Evolutionary conservation across 1,139 yeast species (phyloP).

Genomic region (Candida smagusa): DNA sequence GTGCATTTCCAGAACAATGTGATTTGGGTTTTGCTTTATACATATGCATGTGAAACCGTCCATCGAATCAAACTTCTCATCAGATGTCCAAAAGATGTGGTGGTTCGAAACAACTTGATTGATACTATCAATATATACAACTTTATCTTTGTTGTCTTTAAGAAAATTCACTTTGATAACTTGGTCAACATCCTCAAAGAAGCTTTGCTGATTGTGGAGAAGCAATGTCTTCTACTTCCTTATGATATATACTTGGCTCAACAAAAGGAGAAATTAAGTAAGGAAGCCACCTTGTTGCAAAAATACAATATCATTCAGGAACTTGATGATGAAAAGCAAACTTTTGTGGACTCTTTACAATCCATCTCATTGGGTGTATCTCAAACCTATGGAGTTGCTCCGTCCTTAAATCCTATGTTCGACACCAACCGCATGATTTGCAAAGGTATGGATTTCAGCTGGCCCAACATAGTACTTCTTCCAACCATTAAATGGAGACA

Average conservation of each 20-base stretch:
- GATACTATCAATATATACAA: conserved; percentile 8
- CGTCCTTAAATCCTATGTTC: neutral
- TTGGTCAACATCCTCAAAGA: conserved; percentile 8
- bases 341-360: neutral
- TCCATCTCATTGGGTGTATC: too few relatives aligned
- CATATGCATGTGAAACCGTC: conserved; percentile 16
- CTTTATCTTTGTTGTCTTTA: conserved; percentile 11
- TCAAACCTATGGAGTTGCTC: neutral
- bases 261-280: conserved; percentile 3
- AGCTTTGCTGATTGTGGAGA: conserved; percentile 8
- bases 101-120: neutral
- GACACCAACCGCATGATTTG: neutral
- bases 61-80: neutral
- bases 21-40: conserved; percentile 21
- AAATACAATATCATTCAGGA: conserved; percentile 2
- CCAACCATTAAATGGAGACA: conserved; percentile 9
- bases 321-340: conserved; percentile 1
- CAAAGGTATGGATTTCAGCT: conserved; percentile 1
- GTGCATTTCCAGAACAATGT: conserved; percentile 14
- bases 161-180: conserved; percentile 9
- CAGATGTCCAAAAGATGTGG: neutral
- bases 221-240: conserved; percentile 5
- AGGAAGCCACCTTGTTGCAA: conserved; percentile 2
- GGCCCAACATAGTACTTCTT: conserved; percentile 2
- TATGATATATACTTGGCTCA: conserved; percentile 2